Percentiles rank a stretch among this genome's conserved stretches.
phyloP scores from a whole-genome alignment of 2,329 filamentous ascomycete species.

The Harringtonia aguacate region DNA sequence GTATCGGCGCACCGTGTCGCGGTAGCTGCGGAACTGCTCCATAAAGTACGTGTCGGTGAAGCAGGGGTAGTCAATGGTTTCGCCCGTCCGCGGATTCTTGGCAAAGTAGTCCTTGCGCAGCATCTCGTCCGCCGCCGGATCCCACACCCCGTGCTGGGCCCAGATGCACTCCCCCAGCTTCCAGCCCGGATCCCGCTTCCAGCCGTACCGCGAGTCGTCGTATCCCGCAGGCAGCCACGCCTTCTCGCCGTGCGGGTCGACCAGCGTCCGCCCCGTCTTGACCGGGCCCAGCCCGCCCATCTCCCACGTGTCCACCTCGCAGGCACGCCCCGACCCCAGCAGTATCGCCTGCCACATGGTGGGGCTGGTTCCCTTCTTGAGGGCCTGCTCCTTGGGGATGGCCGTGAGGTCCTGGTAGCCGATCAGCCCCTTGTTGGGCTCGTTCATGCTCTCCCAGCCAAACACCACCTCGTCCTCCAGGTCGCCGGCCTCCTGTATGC shows the following conservation, averaged over 20 bases:
- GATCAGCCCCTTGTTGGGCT: slow-evolving; percentile 81
- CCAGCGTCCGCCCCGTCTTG: slow-evolving; percentile 70
- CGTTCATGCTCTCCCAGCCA: slow-evolving; percentile 94
- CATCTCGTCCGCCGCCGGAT: slow-evolving; percentile 65
- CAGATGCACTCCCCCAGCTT: slow-evolving; percentile 90
- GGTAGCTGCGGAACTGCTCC: slow-evolving; percentile 69
- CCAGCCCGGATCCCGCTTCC: slow-evolving; percentile 80
- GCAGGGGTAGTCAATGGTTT: slow-evolving; percentile 65
- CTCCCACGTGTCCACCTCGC: slow-evolving; percentile 84
- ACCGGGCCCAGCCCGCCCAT: slow-evolving; percentile 90
- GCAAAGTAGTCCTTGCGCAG: slow-evolving; percentile 82
- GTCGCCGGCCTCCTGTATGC: slow-evolving; percentile 83
- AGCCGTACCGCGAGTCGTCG: slow-evolving; percentile 81
- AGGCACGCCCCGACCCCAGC: slow-evolving; percentile 80
- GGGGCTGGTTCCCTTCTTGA: slow-evolving; percentile 87
- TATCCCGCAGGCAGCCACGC: slow-evolving; percentile 79
- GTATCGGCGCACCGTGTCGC: slow-evolving; percentile 60
- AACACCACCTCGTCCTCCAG: slow-evolving; percentile 79
- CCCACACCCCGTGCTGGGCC: slow-evolving; percentile 96
- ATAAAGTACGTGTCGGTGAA: slow-evolving; percentile 92
- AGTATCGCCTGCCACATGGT: slow-evolving; percentile 92
- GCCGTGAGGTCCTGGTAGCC: slow-evolving; percentile 71
- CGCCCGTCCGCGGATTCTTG: slow-evolving; percentile 63
- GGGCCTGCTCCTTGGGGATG: slow-evolving; percentile 76
- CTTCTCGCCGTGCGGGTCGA: slow-evolving; percentile 77